These are phyloP conservation scores for Stevia rebaudiana DNA, from an alignment of 140 eudicot genomes.

Conservation along the genomic window DNA sequence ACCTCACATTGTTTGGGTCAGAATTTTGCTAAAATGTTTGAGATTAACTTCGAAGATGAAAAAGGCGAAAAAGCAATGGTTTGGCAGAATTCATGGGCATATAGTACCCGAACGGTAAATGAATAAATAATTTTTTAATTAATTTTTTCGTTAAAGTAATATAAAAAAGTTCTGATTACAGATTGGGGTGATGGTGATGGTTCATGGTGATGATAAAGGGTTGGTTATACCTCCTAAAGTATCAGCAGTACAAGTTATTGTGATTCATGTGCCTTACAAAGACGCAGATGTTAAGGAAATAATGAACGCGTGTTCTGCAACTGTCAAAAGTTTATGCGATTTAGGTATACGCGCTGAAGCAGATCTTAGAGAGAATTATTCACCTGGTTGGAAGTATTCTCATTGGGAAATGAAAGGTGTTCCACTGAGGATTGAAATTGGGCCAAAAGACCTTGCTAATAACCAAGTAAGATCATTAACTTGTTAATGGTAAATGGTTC, in stretches of 20 bases:
- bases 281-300: conserved; percentile 68
- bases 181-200: conserved; percentile 99
- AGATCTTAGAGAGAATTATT: conserved; percentile 78
- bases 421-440: conserved; percentile 84
- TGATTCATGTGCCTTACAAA: conserved; percentile 82
- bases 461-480: conserved; percentile 44
- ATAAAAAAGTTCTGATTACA: conserved; percentile 15
- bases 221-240: conserved; percentile 91
- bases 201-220: conserved; percentile 96
- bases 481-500: not conserved
- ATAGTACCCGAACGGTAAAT: conserved; percentile 80
- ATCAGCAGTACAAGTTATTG: conserved; percentile 71
- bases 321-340: conserved; percentile 52
- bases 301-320: conserved; percentile 53
- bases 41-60: conserved; percentile 77
- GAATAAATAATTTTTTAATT: not conserved
- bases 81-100: conserved; percentile 99
- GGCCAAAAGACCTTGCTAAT: conserved; percentile 81
- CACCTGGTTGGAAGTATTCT: conserved; percentile 97
- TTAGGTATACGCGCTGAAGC: conserved; percentile 76
- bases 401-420: conserved; percentile 99
- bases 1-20: conserved; percentile 97
- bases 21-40: conserved; percentile 95
- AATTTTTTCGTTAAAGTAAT: not conserved
- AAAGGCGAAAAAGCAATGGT: conserved; percentile 85